Conservation (phyloP, 345 rosid genomes). For the Dimocarpus longan region DNA sequence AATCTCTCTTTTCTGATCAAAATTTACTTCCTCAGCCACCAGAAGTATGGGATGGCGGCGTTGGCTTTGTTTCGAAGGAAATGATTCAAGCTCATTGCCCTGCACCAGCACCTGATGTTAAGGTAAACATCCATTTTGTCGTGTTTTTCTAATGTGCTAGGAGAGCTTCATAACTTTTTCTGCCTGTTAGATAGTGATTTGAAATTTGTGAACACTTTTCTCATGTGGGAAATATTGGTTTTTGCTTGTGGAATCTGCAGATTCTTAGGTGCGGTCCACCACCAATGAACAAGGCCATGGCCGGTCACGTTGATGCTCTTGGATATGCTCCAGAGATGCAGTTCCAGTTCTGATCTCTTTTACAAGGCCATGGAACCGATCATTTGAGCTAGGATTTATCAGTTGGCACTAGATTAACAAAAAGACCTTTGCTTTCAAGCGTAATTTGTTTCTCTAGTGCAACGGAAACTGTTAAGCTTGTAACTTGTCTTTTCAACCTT, state of each 20-base stretch:
- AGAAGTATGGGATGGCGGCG: slow-evolving; percentile 86
- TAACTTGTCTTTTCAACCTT: not conserved
- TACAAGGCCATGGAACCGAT: slow-evolving; percentile 9
- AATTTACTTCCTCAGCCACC: slow-evolving; percentile 66
- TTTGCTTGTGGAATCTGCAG: slow-evolving; percentile 40
- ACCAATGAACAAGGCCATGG: slow-evolving; percentile 99
- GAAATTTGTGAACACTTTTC: not conserved
- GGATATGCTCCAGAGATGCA: slow-evolving; percentile 84
- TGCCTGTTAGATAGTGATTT: not conserved
- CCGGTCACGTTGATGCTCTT: slow-evolving; percentile 77
- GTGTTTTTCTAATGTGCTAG: not conserved
- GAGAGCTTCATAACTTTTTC: not conserved
- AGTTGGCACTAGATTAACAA: slow-evolving; percentile 11
- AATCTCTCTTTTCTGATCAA: not conserved
- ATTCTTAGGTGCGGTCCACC: slow-evolving; percentile 95
- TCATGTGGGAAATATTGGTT: not conserved
- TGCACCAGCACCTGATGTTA: slow-evolving; percentile 68
- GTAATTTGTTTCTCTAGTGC: not conserved
- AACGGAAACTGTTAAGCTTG: not conserved
- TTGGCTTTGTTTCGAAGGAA: slow-evolving; percentile 89
- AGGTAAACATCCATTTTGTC: slow-evolving; percentile 40
- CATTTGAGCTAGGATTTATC: slow-evolving; percentile 22
- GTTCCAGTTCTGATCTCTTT: slow-evolving; percentile 79
- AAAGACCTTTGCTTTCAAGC: not conserved
- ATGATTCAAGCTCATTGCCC: slow-evolving; percentile 85